A percentile compares a stretch with the other conserved stretches of the same genome.
Evolutionary conservation across 2,329 filamentous ascomycete species (phyloP).

Genomic region (Beauveria australis): DNA sequence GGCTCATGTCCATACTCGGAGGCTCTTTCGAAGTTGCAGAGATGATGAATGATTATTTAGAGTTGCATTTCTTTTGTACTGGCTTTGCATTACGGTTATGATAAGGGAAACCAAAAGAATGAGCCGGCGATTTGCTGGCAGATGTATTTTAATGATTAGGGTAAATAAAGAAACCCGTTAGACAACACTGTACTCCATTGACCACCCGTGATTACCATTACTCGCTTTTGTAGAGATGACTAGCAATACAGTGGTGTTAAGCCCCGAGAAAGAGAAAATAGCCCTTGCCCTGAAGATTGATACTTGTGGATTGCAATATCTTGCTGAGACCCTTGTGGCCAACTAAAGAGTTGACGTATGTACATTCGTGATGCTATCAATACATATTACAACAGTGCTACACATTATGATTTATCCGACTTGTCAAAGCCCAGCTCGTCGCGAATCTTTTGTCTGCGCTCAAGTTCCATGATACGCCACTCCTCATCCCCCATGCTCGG

Average conservation of each 20-base stretch:
- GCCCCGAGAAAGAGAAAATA: background rate
- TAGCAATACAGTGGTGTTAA: no score
- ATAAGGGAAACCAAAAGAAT: slow-evolving; percentile 24
- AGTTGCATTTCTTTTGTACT: slow-evolving; percentile 23
- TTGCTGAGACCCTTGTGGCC: no score
- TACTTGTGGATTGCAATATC: no score
- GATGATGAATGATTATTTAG: slow-evolving; percentile 24
- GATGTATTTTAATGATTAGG: slow-evolving; percentile 30
- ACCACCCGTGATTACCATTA: no score
- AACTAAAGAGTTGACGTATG: background rate
- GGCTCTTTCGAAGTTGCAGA: slow-evolving; percentile 21
- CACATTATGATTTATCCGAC: background rate
- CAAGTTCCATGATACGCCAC: slow-evolving; percentile 28
- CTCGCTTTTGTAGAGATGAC: background rate
- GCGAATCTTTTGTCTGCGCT: slow-evolving; percentile 27
- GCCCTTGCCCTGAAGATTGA: no score
- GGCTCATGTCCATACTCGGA: slow-evolving; percentile 14
- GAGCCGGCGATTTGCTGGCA: slow-evolving; percentile 28
- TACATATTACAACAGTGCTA: background rate
- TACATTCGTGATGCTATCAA: background rate
- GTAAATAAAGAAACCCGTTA: slow-evolving; percentile 11
- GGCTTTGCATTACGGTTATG: slow-evolving; percentile 31
- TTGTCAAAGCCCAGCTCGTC: slow-evolving; percentile 23
- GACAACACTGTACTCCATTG: background rate
- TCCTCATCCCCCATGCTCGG: slow-evolving; percentile 34